phyloP scores from a whole-genome alignment of 768 basidiomycete species.

The Tulasnella sp. region DNA sequence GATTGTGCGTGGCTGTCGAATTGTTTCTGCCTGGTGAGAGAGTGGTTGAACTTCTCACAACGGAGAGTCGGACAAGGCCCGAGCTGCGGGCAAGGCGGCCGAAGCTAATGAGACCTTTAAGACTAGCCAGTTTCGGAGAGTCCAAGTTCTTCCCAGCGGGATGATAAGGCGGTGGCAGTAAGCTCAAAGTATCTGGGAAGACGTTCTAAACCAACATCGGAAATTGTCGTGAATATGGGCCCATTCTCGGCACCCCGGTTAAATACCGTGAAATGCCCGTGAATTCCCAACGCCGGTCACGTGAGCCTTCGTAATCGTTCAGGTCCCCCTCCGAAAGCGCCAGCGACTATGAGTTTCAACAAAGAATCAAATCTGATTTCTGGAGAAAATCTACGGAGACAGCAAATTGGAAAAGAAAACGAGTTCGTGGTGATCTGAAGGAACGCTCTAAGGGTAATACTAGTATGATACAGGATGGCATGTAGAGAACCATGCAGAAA shows the following conservation, averaged over 20 bases:
- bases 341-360: too few relatives aligned
- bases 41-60: not conserved
- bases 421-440: too few relatives aligned
- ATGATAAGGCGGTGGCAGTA: not conserved
- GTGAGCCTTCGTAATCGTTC: too few relatives aligned
- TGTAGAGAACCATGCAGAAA: not conserved
- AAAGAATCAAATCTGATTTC: too few relatives aligned
- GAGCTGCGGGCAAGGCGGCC: not conserved
- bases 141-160: not conserved
- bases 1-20: not conserved
- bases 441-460: too few relatives aligned
- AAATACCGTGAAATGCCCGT: not conserved
- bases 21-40: not conserved
- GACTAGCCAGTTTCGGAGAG: not conserved
- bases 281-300: not conserved
- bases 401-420: too few relatives aligned
- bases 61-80: not conserved
- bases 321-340: too few relatives aligned
- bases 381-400: too few relatives aligned
- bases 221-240: not conserved
- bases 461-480: too few relatives aligned
- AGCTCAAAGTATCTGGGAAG: not conserved
- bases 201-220: not conserved
- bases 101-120: not conserved
- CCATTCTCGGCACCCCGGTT: not conserved